Base-by-base conservation (phyloP, 495 filamentous ascomycete species). In the Amphirosellinia nigrospora region DNA sequence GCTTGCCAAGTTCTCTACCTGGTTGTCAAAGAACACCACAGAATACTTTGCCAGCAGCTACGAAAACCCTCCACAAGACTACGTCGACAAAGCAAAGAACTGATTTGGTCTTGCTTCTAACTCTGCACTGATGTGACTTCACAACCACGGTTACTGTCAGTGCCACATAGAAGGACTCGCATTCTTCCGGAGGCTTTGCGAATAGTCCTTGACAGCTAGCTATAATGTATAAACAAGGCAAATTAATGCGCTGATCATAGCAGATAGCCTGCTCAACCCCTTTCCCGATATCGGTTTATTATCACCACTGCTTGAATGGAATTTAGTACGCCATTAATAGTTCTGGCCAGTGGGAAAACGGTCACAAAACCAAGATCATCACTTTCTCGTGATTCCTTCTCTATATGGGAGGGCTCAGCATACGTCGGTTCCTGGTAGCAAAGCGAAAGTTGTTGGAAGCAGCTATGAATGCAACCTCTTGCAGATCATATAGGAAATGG, bases 31-130 rank as follows among this genome's bases (percentile, higher is more conserved):
- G 68, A 89, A 96, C 74, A 87, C 86, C 0, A 80, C 86, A 48
- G 85, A 86, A 34, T 97, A 93, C 80, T 97, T 99, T 77, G 85
- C 88, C 34, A 89, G 82, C 62, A 85, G 89, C 64, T 99, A 98
- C 76, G 89, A 95, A 77, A 88, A 78, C 0, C 86, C 86, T 0
- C 74, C 77, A 10, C 78, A 79, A 59, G 85, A 84, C 43, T 88
- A 88, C 68, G 71, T 83, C 59, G 85, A 87, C 28, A 79, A 82
- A 67, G 83, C 85, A 4, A 81, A 82, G 45, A 77, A 70, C 28
- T 74, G 38, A 64, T 45, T 21, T 34, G 52, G 23, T 19, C 32
- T 13, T 43, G 7, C 36, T 30, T 19, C 15, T 28, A 26, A 50
- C 65, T 68, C 39, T 1, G 0, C 15, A 32, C 38, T 11, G 19